Evolutionary conservation across 2,329 filamentous ascomycete species (phyloP).

Genomic region (Penicillium sp.): DNA sequence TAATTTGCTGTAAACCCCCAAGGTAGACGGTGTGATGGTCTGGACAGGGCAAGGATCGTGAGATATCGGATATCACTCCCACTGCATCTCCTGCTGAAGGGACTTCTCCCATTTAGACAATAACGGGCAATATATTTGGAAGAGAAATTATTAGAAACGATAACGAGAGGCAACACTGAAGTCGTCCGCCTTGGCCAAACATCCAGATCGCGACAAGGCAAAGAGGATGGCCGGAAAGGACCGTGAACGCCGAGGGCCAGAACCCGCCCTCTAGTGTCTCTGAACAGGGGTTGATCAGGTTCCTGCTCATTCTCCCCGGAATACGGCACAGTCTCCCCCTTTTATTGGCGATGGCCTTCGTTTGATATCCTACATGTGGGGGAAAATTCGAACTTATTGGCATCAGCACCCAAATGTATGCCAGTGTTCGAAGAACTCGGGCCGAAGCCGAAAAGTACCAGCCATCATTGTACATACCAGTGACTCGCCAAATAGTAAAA

Average conservation of each 20-base stretch:
- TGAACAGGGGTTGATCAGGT: neutral
- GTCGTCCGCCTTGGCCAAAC: neutral
- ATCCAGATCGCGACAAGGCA: neutral
- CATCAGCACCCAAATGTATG: neutral
- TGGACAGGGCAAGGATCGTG: neutral
- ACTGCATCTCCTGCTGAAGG: no score
- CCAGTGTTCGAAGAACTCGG: neutral
- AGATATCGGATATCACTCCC: no score
- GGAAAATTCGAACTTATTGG: neutral
- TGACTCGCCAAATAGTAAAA: no score
- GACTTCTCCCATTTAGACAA: no score
- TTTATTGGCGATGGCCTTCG: neutral
- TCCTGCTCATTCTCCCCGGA: neutral
- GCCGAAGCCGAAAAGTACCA: slow-evolving; percentile 1
- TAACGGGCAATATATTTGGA: no score
- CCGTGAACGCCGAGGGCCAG: neutral
- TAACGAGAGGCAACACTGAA: neutral
- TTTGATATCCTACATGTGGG: neutral
- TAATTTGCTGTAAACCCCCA: neutral
- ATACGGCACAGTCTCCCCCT: neutral
- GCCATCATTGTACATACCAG: neutral
- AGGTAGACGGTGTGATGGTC: neutral
- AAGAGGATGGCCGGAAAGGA: neutral
- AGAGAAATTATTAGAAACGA: no score
- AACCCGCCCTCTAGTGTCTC: slow-evolving; percentile 1